Percentiles rank a stretch among this genome's conserved stretches.
These are phyloP conservation scores for slime mould (Dictyostelium discoideum) DNA, from an alignment of 78 protist species.

Conservation along the genomic window DNA sequence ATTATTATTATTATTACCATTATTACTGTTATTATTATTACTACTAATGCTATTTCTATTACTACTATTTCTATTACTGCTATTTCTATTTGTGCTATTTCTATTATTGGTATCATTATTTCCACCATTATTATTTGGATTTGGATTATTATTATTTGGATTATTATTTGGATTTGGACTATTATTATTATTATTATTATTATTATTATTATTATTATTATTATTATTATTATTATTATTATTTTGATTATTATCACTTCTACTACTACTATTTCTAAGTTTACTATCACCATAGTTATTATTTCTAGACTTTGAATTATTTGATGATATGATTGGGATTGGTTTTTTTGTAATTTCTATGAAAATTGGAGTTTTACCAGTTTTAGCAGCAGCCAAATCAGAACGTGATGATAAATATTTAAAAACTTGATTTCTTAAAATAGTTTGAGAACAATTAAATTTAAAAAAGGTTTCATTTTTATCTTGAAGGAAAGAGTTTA, in stretches of 20 bases:
- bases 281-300: not conserved
- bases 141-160: too few relatives aligned
- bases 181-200: too few relatives aligned
- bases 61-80: not conserved
- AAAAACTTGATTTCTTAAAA: not conserved
- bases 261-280: not conserved
- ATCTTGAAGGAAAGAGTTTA: not conserved
- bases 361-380: conserved; percentile 7
- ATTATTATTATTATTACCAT: too few relatives aligned
- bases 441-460: not conserved
- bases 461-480: not conserved
- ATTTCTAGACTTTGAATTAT: not conserved
- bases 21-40: too few relatives aligned
- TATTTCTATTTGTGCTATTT: too few relatives aligned
- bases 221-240: too few relatives aligned
- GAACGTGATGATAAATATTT: not conserved
- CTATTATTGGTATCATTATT: too few relatives aligned
- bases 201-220: not conserved
- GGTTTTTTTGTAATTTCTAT: not conserved
- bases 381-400: not conserved
- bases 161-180: too few relatives aligned
- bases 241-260: not conserved
- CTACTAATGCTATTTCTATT: not conserved
- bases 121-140: too few relatives aligned
- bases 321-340: not conserved